phyloP scores from a whole-genome alignment of 2,329 filamentous ascomycete genomes.

The Arthrobotrys megalospora region DNA sequence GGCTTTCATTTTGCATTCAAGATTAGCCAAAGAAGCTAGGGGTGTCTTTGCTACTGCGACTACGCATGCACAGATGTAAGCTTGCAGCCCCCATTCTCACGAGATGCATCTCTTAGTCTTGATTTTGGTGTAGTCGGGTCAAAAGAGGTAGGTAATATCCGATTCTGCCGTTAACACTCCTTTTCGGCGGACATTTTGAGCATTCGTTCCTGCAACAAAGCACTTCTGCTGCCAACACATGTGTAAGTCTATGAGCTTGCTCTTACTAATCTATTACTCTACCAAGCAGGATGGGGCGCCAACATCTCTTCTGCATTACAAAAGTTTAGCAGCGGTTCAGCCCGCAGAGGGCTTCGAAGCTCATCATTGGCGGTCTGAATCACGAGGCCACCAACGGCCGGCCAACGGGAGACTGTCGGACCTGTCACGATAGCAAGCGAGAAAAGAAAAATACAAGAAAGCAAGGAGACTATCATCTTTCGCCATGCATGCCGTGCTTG shows the following conservation, averaged over 20 bases:
- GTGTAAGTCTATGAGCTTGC: constrained; percentile 24
- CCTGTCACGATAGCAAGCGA: constrained; percentile 59
- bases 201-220: constrained; percentile 60
- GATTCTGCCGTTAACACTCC: constrained; percentile 26
- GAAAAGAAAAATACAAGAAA: constrained; percentile 42
- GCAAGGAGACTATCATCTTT: constrained; percentile 46
- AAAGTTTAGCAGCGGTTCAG: constrained; percentile 23
- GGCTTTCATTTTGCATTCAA: constrained; percentile 48
- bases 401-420: constrained; percentile 51
- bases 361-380: constrained; percentile 30
- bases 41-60: constrained; percentile 38
- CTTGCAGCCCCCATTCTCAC: constrained; percentile 29
- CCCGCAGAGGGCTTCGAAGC: constrained; percentile 28
- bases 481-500: constrained; percentile 60
- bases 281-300: constrained; percentile 10
- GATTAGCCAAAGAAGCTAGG: constrained; percentile 34
- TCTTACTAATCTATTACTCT: constrained; percentile 35
- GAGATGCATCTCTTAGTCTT: constrained; percentile 29
- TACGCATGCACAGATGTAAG: constrained; percentile 39
- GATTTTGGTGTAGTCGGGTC: constrained; percentile 10
- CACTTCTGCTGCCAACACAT: constrained; percentile 46
- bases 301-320: constrained; percentile 14
- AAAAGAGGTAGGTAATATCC: constrained; percentile 58
- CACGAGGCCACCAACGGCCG: constrained; percentile 36
- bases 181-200: constrained; percentile 29